Conservation (phyloP, 1,139 yeast species). For the Taphrina flavorubra region DNA sequence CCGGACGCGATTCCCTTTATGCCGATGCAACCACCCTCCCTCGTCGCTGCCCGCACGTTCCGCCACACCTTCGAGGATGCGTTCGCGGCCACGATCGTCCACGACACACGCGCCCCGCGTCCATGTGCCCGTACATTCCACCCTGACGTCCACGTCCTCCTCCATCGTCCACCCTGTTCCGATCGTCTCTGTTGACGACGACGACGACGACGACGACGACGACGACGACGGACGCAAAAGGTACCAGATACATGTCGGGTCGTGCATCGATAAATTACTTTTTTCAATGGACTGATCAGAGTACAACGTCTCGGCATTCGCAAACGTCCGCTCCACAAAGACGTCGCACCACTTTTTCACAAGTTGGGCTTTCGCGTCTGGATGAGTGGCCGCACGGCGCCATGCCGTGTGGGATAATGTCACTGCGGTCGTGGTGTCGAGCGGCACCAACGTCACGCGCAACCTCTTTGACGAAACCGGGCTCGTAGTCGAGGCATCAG, state of each 20-base stretch:
- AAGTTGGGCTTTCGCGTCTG: slow-evolving; percentile 46
- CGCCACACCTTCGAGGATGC: slow-evolving; percentile 38
- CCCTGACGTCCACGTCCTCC: slow-evolving; percentile 51
- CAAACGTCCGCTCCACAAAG: slow-evolving; percentile 53
- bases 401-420: slow-evolving; percentile 47
- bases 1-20: slow-evolving; percentile 49
- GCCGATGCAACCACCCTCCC: slow-evolving; percentile 49
- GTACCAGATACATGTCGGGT: slow-evolving; percentile 49
- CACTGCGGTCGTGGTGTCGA: slow-evolving; percentile 54
- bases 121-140: slow-evolving; percentile 54
- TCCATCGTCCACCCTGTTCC: slow-evolving; percentile 48
- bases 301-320: slow-evolving; percentile 48
- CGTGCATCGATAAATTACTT: slow-evolving; percentile 51
- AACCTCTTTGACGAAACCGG: not conserved
- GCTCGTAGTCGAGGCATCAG: not conserved
- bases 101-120: slow-evolving; percentile 53
- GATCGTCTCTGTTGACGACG: no score
- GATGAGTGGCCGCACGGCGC: slow-evolving; percentile 5
- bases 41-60: slow-evolving; percentile 44
- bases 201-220: not conserved
- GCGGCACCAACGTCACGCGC: slow-evolving; percentile 52
- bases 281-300: slow-evolving; percentile 43
- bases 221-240: slow-evolving; percentile 50
- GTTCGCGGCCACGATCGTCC: slow-evolving; percentile 51
- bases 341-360: slow-evolving; percentile 52